Conservation (phyloP, 768 basidiomycete species). For the Auriculariales sp. region DNA sequence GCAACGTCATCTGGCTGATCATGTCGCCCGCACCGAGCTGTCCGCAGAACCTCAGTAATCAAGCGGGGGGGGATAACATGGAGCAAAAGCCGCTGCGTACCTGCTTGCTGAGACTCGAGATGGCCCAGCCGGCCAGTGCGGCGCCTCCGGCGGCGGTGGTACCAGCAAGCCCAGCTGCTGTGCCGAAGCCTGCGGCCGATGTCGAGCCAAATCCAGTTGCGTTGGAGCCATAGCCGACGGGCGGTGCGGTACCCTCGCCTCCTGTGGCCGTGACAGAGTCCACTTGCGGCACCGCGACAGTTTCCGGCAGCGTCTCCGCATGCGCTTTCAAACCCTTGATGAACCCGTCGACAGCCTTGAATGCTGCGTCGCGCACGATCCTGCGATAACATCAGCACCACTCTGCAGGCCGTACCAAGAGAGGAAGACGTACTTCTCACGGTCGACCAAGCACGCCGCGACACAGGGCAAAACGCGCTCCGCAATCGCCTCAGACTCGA, state of each 20-base stretch:
- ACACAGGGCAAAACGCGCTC: conserved; percentile 81
- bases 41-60: background rate
- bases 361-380: conserved; percentile 88
- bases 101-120: conserved; percentile 77
- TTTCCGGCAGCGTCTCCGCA: conserved; percentile 65
- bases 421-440: conserved; percentile 60
- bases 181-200: conserved; percentile 48
- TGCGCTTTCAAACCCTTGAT: conserved; percentile 70
- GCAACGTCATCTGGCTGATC: background rate
- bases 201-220: conserved; percentile 12
- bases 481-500: conserved; percentile 77
- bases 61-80: background rate
- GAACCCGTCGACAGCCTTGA: conserved; percentile 83
- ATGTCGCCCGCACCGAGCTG: conserved; percentile 3
- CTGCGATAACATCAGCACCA: conserved; percentile 24
- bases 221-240: conserved; percentile 10
- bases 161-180: conserved; percentile 82
- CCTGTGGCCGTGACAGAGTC: conserved; percentile 17
- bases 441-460: conserved; percentile 67
- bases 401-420: background rate
- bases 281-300: no score
- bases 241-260: conserved; percentile 11
- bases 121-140: conserved; percentile 90
- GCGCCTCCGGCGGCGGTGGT: no score
- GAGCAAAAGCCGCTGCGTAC: conserved; percentile 20